Percentiles rank a stretch among this genome's conserved stretches.
These are phyloP conservation scores for Fusarium humuli DNA, from an alignment of 2,329 filamentous ascomycete species.

Conservation along the genomic window DNA sequence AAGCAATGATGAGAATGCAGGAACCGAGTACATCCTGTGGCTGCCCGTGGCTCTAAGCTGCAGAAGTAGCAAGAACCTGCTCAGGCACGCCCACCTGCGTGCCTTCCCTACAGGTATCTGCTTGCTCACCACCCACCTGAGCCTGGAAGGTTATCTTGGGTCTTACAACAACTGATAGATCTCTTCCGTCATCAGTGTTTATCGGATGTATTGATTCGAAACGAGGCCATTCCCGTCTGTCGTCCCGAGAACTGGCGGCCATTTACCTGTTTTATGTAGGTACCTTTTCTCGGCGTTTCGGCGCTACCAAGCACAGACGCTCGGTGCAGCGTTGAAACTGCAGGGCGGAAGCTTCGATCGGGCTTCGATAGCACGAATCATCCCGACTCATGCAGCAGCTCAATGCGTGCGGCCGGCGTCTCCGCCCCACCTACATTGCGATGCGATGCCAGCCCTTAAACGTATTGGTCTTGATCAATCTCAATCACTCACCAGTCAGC, in stretches of 20 bases:
- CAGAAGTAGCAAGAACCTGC: neutral
- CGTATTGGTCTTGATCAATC: constrained; percentile 16
- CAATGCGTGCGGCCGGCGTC: constrained; percentile 35
- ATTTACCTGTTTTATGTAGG: constrained; percentile 2
- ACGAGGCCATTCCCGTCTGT: constrained; percentile 14
- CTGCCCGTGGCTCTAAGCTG: neutral
- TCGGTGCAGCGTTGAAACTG: constrained; percentile 31
- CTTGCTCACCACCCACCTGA: neutral
- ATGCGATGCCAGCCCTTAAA: constrained; percentile 4
- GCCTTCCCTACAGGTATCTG: neutral
- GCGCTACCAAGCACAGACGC: constrained; percentile 32
- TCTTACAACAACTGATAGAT: neutral
- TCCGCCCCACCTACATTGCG: constrained; percentile 41
- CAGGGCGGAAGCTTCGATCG: constrained; percentile 46
- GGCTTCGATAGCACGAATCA: constrained; percentile 48
- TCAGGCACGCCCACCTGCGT: neutral
- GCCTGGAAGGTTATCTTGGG: neutral
- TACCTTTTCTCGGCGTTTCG: constrained; percentile 38
- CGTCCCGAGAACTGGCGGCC: constrained; percentile 1
- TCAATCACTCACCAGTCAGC: constrained; percentile 3
- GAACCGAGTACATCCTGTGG: neutral
- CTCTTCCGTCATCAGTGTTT: neutral
- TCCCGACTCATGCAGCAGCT: constrained; percentile 36
- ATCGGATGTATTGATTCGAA: neutral
- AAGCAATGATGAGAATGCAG: constrained; percentile 1